Percentiles rank a stretch among this genome's conserved stretches.
Evolutionary conservation across 164 flowering plant genomes (phyloP).

Genomic region (Litsea cubeba): DNA sequence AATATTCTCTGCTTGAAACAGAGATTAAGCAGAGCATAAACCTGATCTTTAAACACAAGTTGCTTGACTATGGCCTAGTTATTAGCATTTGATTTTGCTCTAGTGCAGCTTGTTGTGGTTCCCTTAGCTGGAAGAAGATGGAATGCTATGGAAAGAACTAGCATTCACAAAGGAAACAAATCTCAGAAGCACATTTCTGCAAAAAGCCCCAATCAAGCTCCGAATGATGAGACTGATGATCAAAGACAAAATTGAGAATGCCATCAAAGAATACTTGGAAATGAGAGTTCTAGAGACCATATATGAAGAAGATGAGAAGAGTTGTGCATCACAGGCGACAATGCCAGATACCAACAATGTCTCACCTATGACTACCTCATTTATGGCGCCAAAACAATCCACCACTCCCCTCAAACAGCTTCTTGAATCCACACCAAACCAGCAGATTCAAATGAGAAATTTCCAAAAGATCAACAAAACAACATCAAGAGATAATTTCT

Average conservation of each 20-base stretch:
- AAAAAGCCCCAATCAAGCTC: background rate
- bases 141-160: background rate
- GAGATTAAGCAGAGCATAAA: too few species aligned
- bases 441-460: conserved; percentile 13
- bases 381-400: background rate
- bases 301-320: conserved; percentile 26
- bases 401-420: conserved; percentile 18
- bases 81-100: conserved; percentile 1
- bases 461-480: conserved; percentile 16
- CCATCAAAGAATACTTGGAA: conserved; percentile 22
- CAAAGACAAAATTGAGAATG: conserved; percentile 14
- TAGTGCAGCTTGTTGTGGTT: conserved; percentile 20
- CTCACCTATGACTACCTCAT: conserved; percentile 6
- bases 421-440: conserved; percentile 21
- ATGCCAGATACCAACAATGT: conserved; percentile 3
- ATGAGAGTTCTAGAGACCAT: conserved; percentile 30
- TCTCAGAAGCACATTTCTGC: background rate
- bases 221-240: background rate
- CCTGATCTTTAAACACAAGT: too few species aligned
- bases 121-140: conserved; percentile 16
- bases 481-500: conserved; percentile 5
- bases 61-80: too few species aligned
- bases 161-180: background rate
- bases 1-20: too few species aligned
- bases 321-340: conserved; percentile 15